phyloP scores from a whole-genome alignment of 352 stramenopile species.

The Globisporangium spinosum region DNA sequence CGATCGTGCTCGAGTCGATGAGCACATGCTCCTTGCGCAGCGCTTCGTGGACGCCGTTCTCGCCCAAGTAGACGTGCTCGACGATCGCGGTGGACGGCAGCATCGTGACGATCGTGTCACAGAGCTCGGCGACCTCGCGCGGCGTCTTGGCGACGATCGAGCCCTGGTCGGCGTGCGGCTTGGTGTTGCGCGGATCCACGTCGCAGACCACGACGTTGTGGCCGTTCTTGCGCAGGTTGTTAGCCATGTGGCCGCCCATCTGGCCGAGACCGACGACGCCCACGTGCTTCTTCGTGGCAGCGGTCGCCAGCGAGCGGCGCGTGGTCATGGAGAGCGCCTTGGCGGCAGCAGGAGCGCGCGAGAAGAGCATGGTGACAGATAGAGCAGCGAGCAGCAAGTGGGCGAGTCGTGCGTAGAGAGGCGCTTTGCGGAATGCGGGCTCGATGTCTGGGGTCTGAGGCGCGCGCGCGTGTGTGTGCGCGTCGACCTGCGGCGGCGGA shows the following conservation, averaged over 20 bases:
- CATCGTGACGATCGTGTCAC: slow-evolving; percentile 93
- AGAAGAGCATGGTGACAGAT: slow-evolving; percentile 7
- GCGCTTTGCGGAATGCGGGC: background rate
- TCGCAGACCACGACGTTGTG: slow-evolving; percentile 82
- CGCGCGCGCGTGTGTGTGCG: too few relatives aligned
- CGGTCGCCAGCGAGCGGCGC: slow-evolving; percentile 14
- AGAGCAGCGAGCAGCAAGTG: background rate
- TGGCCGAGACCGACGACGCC: slow-evolving; percentile 92
- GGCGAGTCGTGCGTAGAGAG: background rate
- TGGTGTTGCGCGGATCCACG: slow-evolving; percentile 44
- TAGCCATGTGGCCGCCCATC: slow-evolving; percentile 93
- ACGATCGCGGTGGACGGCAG: slow-evolving; percentile 90
- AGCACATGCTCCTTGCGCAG: slow-evolving; percentile 80
- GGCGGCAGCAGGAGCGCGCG: background rate
- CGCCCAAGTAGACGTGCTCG: slow-evolving; percentile 70
- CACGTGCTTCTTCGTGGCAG: slow-evolving; percentile 40
- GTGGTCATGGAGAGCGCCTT: slow-evolving; percentile 3
- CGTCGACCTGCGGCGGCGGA: background rate
- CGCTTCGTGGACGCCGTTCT: slow-evolving; percentile 67
- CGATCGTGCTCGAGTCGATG: slow-evolving; percentile 96
- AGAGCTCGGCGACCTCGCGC: slow-evolving; percentile 73
- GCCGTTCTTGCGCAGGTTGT: slow-evolving; percentile 86
- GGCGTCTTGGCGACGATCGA: slow-evolving; percentile 49
- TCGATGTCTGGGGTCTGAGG: background rate
- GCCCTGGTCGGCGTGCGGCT: slow-evolving; percentile 49